A percentile compares a stretch with the other conserved stretches of the same genome.
phyloP scores from a whole-genome alignment of 2,329 filamentous ascomycete species.

The Aurifilum marmelostoma region DNA sequence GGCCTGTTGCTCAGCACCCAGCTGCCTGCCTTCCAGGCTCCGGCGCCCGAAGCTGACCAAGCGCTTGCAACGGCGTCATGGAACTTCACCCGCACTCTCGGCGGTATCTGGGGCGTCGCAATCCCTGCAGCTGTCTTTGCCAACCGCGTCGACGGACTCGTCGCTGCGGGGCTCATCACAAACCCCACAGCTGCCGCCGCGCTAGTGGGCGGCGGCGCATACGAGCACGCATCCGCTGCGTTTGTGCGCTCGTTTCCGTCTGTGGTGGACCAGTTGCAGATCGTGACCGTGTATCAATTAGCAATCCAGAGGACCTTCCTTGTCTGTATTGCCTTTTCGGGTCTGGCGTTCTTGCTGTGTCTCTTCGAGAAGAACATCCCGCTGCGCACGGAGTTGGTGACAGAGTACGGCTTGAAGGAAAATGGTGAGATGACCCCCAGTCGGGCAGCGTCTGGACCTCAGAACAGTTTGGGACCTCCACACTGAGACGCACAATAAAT shows the following conservation, averaged over 20 bases:
- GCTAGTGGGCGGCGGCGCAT: conserved; percentile 33
- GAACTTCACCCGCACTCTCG: conserved; percentile 49
- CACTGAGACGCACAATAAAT: no score
- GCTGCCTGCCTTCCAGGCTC: conserved; percentile 48
- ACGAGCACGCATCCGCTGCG: conserved; percentile 32
- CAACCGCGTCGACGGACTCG: conserved; percentile 16
- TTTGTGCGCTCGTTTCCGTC: conserved; percentile 29
- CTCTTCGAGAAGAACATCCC: conserved; percentile 32
- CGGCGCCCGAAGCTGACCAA: conserved; percentile 39
- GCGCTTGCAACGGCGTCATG: conserved; percentile 44
- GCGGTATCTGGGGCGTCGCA: conserved; percentile 49
- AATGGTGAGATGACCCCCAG: no score
- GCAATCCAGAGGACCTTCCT: conserved; percentile 32
- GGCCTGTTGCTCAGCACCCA: conserved; percentile 47
- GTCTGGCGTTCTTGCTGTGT: conserved; percentile 31
- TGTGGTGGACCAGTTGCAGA: conserved; percentile 20
- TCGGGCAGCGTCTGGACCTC: no score
- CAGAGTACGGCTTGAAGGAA: conserved; percentile 27
- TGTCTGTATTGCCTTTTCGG: conserved; percentile 34
- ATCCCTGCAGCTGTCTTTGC: conserved; percentile 47
- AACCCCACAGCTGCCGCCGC: conserved; percentile 8
- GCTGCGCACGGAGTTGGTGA: conserved; percentile 31
- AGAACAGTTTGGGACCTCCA: no score
- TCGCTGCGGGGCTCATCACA: conserved; percentile 14
- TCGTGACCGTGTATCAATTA: conserved; percentile 31